Conservation (phyloP, 768 basidiomycete species). For the Rhizopogon sp. region DNA sequence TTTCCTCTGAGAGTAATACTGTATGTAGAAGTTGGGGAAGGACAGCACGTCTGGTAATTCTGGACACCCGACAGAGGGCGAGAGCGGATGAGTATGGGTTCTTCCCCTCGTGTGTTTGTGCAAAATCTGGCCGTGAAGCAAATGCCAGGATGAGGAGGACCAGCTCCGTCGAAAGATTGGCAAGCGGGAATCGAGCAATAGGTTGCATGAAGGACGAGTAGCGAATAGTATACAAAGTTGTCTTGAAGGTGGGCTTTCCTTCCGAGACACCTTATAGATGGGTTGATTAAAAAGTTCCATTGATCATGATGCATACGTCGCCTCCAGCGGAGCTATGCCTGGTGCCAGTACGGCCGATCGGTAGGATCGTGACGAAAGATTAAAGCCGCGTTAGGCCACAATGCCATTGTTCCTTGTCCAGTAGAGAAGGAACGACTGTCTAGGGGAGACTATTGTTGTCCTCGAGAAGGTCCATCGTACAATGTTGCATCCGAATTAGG, state of each 20-base stretch:
- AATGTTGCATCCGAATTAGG: neutral
- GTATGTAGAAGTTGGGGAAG: conserved; percentile 38
- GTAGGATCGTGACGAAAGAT: neutral
- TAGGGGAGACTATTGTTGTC: no score
- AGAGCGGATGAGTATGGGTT: conserved; percentile 20
- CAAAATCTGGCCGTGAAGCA: conserved; percentile 23
- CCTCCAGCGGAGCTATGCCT: neutral
- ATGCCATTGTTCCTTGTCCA: neutral
- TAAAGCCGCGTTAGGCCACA: neutral
- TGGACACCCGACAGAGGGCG: conserved; percentile 30
- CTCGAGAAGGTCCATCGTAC: conserved; percentile 5
- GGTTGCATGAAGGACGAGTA: neutral
- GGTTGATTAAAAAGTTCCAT: neutral
- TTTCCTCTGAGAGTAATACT: conserved; percentile 23
- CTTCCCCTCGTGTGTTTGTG: neutral
- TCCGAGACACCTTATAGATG: neutral
- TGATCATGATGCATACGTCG: neutral
- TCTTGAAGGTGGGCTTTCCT: neutral
- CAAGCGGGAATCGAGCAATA: conserved; percentile 12
- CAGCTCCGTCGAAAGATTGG: conserved; percentile 30
- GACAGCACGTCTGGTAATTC: conserved; percentile 24
- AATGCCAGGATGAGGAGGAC: conserved; percentile 29
- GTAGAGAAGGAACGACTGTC: no score
- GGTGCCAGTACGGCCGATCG: no score
- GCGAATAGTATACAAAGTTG: neutral